Evolutionary conservation across 2,329 filamentous ascomycete species (phyloP).

Genomic region (Helicocarpus griseus): DNA sequence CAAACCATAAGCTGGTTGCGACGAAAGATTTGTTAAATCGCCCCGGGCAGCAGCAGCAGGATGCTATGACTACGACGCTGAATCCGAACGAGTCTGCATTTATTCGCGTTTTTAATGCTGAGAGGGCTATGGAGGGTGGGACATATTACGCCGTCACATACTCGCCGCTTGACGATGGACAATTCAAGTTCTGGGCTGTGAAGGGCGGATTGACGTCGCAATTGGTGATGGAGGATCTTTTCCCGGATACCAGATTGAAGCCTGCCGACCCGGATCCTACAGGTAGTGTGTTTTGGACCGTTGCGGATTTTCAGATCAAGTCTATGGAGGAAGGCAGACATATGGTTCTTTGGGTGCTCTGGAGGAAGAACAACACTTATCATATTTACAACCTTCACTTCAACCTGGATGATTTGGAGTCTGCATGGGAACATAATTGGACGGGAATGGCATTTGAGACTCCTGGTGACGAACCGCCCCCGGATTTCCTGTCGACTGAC

Average conservation of each 20-base stretch:
- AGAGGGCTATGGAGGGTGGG: slow-evolving; percentile 37
- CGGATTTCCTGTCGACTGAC: slow-evolving; percentile 53
- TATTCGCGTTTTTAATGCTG: slow-evolving; percentile 58
- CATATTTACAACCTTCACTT: slow-evolving; percentile 66
- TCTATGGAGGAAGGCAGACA: slow-evolving; percentile 43
- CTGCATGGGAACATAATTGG: slow-evolving; percentile 62
- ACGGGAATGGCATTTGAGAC: slow-evolving; percentile 55
- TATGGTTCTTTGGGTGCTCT: slow-evolving; percentile 63
- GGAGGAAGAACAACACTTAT: slow-evolving; percentile 77
- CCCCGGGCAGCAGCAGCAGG: slow-evolving; percentile 55
- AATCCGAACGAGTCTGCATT: slow-evolving; percentile 70
- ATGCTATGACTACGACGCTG: slow-evolving; percentile 63
- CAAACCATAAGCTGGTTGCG: slow-evolving; percentile 66
- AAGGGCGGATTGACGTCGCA: slow-evolving; percentile 49
- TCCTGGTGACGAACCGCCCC: slow-evolving; percentile 42
- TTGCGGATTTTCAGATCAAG: slow-evolving; percentile 64
- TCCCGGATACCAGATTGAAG: slow-evolving; percentile 52
- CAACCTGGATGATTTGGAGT: slow-evolving; percentile 52
- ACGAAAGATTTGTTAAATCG: slow-evolving; percentile 69
- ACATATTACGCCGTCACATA: slow-evolving; percentile 65
- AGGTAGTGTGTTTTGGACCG: slow-evolving; percentile 66
- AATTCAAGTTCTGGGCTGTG: slow-evolving; percentile 90
- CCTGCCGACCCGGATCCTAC: slow-evolving; percentile 55
- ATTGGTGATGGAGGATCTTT: slow-evolving; percentile 61
- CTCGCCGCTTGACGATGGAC: slow-evolving; percentile 74